These are phyloP conservation scores for Rhodocollybia butyracea DNA, from an alignment of 768 basidiomycete genomes.

Conservation along the genomic window DNA sequence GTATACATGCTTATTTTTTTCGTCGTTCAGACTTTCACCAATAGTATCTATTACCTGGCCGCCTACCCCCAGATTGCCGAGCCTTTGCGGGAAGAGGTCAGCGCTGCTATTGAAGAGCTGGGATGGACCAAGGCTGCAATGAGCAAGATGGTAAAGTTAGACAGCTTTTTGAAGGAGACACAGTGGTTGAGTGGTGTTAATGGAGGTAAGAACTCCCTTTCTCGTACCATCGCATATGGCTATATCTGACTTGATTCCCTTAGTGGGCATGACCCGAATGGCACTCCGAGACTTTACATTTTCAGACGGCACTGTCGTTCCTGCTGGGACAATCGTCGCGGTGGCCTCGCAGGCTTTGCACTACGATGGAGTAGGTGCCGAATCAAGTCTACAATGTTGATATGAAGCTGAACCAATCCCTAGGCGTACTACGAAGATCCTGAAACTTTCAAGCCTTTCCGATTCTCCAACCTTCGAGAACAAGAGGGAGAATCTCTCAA, in stretches of 20 bases:
- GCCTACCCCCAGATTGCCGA: conserved; percentile 16
- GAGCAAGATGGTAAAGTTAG: conserved; percentile 25
- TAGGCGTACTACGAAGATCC: conserved; percentile 2
- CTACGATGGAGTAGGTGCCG: conserved; percentile 25
- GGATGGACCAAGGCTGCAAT: conserved; percentile 32
- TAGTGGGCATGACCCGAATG: conserved; percentile 26
- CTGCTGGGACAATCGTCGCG: conserved; percentile 23
- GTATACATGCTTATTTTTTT: background rate
- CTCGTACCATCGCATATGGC: background rate
- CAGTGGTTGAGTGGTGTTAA: conserved; percentile 22
- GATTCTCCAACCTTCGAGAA: no score
- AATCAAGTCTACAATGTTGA: background rate
- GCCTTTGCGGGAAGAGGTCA: conserved; percentile 22
- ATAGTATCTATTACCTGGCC: conserved; percentile 17
- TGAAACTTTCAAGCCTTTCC: conserved; percentile 9
- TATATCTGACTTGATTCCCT: background rate
- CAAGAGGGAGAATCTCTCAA: background rate
- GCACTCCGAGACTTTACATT: conserved; percentile 31
- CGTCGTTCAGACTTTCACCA: conserved; percentile 13
- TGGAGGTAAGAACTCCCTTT: background rate
- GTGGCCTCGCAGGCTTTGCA: conserved; percentile 18
- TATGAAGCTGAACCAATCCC: background rate
- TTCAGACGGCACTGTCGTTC: conserved; percentile 32
- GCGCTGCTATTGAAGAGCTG: conserved; percentile 17
- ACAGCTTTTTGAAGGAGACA: conserved; percentile 20